Conservation (phyloP, 2,329 filamentous ascomycete species). For the Colletotrichum sidae region DNA sequence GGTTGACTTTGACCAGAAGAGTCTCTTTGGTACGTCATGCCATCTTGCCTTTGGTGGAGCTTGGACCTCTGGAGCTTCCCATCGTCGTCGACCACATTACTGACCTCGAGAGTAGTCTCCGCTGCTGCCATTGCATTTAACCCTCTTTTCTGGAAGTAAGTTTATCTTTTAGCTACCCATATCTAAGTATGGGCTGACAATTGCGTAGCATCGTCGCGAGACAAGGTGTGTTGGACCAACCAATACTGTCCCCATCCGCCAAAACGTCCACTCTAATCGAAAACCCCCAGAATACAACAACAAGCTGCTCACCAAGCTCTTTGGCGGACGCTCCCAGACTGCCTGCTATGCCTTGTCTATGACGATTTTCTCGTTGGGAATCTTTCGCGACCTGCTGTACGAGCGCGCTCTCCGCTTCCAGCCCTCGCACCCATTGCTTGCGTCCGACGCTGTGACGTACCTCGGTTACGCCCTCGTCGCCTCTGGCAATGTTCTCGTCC, state of each 20-base stretch:
- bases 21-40: slow-evolving; percentile 69
- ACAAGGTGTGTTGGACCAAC: slow-evolving; percentile 67
- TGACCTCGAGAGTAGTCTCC: slow-evolving; percentile 70
- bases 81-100: slow-evolving; percentile 19
- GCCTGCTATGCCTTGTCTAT: slow-evolving; percentile 92
- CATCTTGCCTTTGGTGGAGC: slow-evolving; percentile 16
- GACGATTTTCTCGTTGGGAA: slow-evolving; percentile 91
- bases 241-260: not conserved
- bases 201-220: slow-evolving; percentile 79
- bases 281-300: slow-evolving; percentile 82
- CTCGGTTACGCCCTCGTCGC: slow-evolving; percentile 79
- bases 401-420: slow-evolving; percentile 82
- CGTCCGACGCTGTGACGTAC: slow-evolving; percentile 68
- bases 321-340: slow-evolving; percentile 78
- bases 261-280: slow-evolving; percentile 16
- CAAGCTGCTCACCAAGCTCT: slow-evolving; percentile 88
- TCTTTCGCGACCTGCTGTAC: slow-evolving; percentile 89
- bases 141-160: slow-evolving; percentile 99
- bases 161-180: slow-evolving; percentile 41
- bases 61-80: slow-evolving; percentile 24
- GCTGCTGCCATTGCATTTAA: slow-evolving; percentile 90
- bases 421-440: slow-evolving; percentile 80
- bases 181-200: slow-evolving; percentile 47
- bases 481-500: slow-evolving; percentile 83
- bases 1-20: slow-evolving; percentile 75